Base-by-base conservation (phyloP, 108 stramenopile genomes). In the Nitzschia sp. region DNA sequence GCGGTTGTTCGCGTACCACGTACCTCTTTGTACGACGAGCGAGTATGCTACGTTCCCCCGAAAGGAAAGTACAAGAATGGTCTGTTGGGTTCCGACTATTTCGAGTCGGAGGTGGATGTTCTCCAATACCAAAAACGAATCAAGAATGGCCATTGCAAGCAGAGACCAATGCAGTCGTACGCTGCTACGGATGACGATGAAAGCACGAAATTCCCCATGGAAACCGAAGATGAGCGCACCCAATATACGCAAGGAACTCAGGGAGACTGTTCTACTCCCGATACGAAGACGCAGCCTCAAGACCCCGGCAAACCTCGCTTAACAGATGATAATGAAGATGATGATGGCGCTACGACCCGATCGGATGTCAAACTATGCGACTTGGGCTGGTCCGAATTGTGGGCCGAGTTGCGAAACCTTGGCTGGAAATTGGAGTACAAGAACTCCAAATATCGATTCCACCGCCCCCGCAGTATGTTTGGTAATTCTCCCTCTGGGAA, bases 221-320 rank as follows among this genome's bases (percentile, higher is more conserved):
- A 62, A 44, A 44, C 61, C 5, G 53, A 54, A 54, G 53, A 54
- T 8, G 53, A 54, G 1, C 53, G 21, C 15, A 25, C 53, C 22
- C 2, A 20, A 20, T 25, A 22, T 54, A 54, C 38, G 43, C 37
- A 37, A 54, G 20, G 57, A 37, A 58, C 57, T 15, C 14, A 40
- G 9, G 61, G 43, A 39, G 61, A 62, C 6, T 62, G 20, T 10
- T 62, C 61, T 8, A 62, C 61, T 24, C 41, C 61, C 17, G 61
- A 39, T 14, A 62, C 61, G 3, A 26, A 38, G 21, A 62, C 41
- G 1, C 29, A 58, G 21, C 43, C 61, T 8, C 61, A 62, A 43
- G 61, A 43, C 21, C 61, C 61, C n/a, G 43, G 43, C 21, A 62
- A 62, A 10, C 61, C 61, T n/a, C 8, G 14, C 21, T 14, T 46